phyloP scores from a whole-genome alignment of 768 basidiomycete species.

The Amanita polypyramis region DNA sequence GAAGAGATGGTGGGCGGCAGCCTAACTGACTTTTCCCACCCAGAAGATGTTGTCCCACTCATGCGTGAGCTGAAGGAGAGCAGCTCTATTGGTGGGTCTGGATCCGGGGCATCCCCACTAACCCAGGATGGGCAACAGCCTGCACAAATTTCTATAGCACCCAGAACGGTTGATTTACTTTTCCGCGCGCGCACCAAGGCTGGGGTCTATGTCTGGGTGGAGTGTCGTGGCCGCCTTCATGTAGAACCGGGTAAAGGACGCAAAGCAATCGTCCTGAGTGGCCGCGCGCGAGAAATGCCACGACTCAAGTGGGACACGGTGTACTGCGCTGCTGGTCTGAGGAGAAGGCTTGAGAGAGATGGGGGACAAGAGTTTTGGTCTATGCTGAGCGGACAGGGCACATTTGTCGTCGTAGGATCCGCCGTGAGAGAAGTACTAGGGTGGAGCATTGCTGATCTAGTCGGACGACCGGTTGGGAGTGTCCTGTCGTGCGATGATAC shows the following conservation, averaged over 20 bases:
- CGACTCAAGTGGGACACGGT: conserved; percentile 51
- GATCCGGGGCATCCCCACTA: background rate
- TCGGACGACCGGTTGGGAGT: conserved; percentile 35
- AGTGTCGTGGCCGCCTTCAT: conserved; percentile 80
- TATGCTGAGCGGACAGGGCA: conserved; percentile 30
- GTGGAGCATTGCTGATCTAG: conserved; percentile 41
- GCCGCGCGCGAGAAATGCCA: conserved; percentile 62
- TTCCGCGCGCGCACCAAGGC: conserved; percentile 71
- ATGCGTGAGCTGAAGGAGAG: conserved; percentile 87
- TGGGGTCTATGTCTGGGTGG: conserved; percentile 75
- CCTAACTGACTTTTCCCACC: conserved; percentile 78
- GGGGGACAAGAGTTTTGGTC: conserved; percentile 41
- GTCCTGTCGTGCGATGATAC: conserved; percentile 15
- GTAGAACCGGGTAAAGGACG: conserved; percentile 90
- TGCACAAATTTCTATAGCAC: conserved; percentile 12
- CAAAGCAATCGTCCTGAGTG: conserved; percentile 89
- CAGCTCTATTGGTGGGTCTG: conserved; percentile 18
- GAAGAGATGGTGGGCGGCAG: conserved; percentile 72
- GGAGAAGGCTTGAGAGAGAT: conserved; percentile 10
- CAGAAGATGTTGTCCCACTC: conserved; percentile 81
- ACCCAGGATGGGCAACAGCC: background rate
- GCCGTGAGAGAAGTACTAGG: conserved; percentile 57
- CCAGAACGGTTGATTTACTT: conserved; percentile 68
- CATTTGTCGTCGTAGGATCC: conserved; percentile 39
- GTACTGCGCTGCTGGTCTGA: conserved; percentile 37